Evolutionary conservation across 805 yeast species (phyloP), one percentile per base, ranked within the genome.

Genomic region (Isabelozyma rhagii): DNA sequence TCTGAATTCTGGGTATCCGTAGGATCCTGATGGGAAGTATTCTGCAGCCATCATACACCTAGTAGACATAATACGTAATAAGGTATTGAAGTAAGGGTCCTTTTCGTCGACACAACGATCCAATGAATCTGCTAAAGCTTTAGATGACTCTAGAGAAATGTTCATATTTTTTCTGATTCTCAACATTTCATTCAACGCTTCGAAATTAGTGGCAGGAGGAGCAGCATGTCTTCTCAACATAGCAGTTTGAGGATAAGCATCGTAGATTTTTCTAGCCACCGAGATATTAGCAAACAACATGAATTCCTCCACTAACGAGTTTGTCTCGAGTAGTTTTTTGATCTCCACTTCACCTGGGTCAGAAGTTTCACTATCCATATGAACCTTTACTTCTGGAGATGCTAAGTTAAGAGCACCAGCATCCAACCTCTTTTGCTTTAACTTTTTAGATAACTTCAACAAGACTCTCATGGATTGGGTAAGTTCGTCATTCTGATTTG

Each of bases 41-140:
- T 93, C 97, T 1, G 99, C 99, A 1, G 99, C 97, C 87, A 91
- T 89, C 99, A 94, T 94, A 71, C 98, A 93, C 61, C 99, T 81
- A 0, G 99, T 94, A 7, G 97, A 94, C 96, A 94, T 87, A 56
- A 94, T 94, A 68, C 99, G 84, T 6, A 93, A 77, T 59, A 94
- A 77, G 0, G 97, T 94, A 69, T 94, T 94, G 79, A 94, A 90
- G 63, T 89, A 94, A 6, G 92, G 86, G 67, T 94, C 98, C 0
- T 80, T 63, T 21, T 84, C 81, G 67, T 93, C 98, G 34, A 73
- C 82, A 69, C 97, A 90, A 50, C 89, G 78, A 64, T 94, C 99
- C 46, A 94, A 75, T 15, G 97, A 91, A 61, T 92, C 97, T 1
- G 99, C 98, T 43, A 94, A 78, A 0, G 96, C 88, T 61, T 85